These are phyloP conservation scores for Leptographium lundbergii DNA, from an alignment of 2,329 filamentous ascomycete species.

Conservation along the genomic window DNA sequence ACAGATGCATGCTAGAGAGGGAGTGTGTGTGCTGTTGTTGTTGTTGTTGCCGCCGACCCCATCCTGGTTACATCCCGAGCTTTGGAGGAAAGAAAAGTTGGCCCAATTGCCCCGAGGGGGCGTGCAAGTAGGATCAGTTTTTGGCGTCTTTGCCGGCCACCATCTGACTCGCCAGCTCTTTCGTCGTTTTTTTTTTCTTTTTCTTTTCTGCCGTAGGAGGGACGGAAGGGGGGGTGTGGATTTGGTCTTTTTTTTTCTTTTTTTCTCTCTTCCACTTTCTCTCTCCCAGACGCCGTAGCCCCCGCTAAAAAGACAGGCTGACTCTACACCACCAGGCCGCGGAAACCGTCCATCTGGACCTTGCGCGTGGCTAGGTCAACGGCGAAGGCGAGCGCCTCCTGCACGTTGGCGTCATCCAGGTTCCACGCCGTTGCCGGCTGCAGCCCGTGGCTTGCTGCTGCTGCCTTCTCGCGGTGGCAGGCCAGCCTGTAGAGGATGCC, in stretches of 20 bases:
- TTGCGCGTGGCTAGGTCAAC: slow-evolving; percentile 56
- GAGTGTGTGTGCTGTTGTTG: neutral
- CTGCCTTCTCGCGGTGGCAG: slow-evolving; percentile 23
- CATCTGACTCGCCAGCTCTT: neutral
- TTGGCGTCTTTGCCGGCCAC: neutral
- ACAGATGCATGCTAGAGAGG: too few species aligned
- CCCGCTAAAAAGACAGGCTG: neutral
- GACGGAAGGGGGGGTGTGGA: neutral
- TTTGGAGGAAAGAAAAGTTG: neutral
- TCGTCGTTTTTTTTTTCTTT: neutral
- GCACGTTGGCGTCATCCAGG: slow-evolving; percentile 30
- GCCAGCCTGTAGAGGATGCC: slow-evolving; percentile 53
- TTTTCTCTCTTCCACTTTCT: neutral
- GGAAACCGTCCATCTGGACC: slow-evolving; percentile 54
- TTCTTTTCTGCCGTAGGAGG: neutral
- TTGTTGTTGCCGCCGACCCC: neutral
- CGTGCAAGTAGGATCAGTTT: neutral
- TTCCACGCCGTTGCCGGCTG: neutral
- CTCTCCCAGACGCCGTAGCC: too few species aligned
- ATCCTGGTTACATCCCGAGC: neutral
- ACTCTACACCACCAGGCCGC: slow-evolving; percentile 25
- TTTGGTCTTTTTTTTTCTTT: neutral
- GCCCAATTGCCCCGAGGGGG: neutral
- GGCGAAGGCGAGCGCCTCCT: slow-evolving; percentile 43
- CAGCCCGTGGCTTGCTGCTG: neutral